These are phyloP conservation scores for Madurella mycetomatis DNA, from an alignment of 2,329 filamentous ascomycete genomes.

Conservation along the genomic window DNA sequence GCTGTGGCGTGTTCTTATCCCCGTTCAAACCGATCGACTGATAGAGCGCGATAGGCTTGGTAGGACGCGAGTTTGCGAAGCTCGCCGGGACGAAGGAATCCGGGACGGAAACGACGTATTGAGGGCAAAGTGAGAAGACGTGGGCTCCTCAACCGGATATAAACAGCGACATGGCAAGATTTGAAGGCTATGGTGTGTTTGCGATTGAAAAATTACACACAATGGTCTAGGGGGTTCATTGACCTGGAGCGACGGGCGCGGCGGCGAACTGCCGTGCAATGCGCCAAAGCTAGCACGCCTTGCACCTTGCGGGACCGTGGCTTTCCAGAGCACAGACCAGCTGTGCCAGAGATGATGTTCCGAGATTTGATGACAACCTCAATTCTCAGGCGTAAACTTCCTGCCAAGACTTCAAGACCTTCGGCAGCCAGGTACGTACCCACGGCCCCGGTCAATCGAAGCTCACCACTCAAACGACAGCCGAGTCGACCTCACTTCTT, in stretches of 20 bases:
- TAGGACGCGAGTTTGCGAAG: not conserved
- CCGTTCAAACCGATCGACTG: not conserved
- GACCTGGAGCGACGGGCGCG: not conserved
- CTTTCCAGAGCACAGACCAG: not conserved
- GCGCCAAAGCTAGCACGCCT: conserved; percentile 8
- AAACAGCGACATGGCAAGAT: conserved; percentile 12
- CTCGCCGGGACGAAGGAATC: not conserved
- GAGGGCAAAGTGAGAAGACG: conserved; percentile 2
- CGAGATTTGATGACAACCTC: conserved; percentile 1
- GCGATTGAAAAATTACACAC: not conserved
- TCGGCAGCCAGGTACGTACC: conserved; percentile 6
- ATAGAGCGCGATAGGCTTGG: not conserved
- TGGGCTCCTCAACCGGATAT: conserved; percentile 16
- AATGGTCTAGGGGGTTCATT: not conserved
- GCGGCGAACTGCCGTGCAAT: not conserved
- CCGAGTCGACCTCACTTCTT: not conserved
- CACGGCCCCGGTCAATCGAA: conserved; percentile 11
- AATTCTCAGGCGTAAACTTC: conserved; percentile 3
- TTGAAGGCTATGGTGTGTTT: not conserved
- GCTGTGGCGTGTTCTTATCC: not conserved
- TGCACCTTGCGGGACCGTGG: conserved; percentile 15
- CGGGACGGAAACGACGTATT: not conserved
- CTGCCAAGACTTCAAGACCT: not conserved
- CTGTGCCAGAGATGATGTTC: too few relatives aligned
- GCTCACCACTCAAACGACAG: not conserved